Base-by-base conservation (phyloP, 257 asterid genomes). In the Paraleonurus japonicus region DNA sequence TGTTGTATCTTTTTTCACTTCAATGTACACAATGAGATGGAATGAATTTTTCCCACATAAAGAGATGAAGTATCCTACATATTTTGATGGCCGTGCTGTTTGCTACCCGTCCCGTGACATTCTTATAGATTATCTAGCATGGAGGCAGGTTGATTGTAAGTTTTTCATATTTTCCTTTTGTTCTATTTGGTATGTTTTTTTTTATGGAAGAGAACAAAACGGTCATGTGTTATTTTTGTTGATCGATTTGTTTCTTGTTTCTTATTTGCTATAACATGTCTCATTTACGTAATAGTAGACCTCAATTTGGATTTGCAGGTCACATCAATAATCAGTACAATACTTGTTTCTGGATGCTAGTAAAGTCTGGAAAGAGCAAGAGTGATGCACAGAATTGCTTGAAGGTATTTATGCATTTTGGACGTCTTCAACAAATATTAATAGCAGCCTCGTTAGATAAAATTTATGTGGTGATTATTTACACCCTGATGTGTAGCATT, bases 141-240 rank as follows among this genome's bases (percentile, higher is more conserved):
- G 98, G 98, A 87, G 98, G 84, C 98, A 90, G 80, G 98, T 90
- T 76, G 98, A 93, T 64, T 90, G 96, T 92, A 75, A 82, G 98
- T 82, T 35, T 35, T 35, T 35, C 43, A 7, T 7, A 4, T 50
- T 57, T 2, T 15, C 50, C 27, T 43, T 20, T 61, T 72, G 15
- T 26, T 26, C 28, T 70, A 57, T 47, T 58, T 47, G 16, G 22
- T 57, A 35, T 35, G 43, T 35, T 12, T 35, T 35, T 8, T 1
- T 35, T 8, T 30, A 30, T 30, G 33, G 33, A 30, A 30, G 33
- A 5, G 48, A 3, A 51, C 39, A 27, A 76, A 57, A 41, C 5
- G 32, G 16, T 43, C 35, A 60, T 30, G 28, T 24, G 2, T 8
- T 12, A 20, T 20, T 24, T 50, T 9, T 23, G 32, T 19, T 19